These are phyloP conservation scores for Setaria viridis DNA, from an alignment of 202 grass and related monocot species.

Conservation along the genomic window DNA sequence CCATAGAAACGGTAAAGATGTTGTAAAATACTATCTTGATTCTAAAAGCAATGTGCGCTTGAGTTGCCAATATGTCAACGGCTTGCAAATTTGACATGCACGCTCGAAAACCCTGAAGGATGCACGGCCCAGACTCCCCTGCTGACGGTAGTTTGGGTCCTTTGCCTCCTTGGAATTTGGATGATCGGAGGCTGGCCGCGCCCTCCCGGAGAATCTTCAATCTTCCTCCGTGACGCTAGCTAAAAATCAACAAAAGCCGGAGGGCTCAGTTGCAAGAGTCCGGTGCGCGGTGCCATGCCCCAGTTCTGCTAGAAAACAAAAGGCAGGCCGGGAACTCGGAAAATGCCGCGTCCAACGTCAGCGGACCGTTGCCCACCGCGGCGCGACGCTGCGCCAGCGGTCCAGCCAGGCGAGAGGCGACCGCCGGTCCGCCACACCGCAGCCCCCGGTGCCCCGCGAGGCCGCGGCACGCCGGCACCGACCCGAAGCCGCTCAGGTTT, in stretches of 20 bases:
- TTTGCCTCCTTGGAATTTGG: not conserved
- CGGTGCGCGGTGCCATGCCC: not conserved
- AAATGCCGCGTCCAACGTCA: not conserved
- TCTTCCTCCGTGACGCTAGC: not conserved
- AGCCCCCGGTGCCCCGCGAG: not conserved
- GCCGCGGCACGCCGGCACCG: too few species aligned
- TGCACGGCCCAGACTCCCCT: not conserved
- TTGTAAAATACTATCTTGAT: too few species aligned
- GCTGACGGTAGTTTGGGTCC: too few species aligned
- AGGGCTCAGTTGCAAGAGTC: not conserved
- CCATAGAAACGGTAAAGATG: too few species aligned
- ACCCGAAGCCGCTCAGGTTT: too few species aligned
- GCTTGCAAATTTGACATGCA: not conserved
- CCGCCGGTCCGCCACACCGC: not conserved
- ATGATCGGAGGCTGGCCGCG: not conserved
- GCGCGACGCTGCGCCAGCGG: not conserved
- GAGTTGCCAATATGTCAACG: not conserved
- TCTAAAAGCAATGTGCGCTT: not conserved
- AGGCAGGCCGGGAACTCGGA: not conserved
- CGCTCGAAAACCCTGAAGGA: not conserved
- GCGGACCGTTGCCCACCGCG: conserved; percentile 27
- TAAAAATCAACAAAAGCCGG: not conserved
- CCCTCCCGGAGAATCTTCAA: not conserved
- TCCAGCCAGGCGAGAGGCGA: not conserved
- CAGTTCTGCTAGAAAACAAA: not conserved